phyloP scores from a whole-genome alignment of 2,329 filamentous ascomycete genomes.

The Phialophora expanda region DNA sequence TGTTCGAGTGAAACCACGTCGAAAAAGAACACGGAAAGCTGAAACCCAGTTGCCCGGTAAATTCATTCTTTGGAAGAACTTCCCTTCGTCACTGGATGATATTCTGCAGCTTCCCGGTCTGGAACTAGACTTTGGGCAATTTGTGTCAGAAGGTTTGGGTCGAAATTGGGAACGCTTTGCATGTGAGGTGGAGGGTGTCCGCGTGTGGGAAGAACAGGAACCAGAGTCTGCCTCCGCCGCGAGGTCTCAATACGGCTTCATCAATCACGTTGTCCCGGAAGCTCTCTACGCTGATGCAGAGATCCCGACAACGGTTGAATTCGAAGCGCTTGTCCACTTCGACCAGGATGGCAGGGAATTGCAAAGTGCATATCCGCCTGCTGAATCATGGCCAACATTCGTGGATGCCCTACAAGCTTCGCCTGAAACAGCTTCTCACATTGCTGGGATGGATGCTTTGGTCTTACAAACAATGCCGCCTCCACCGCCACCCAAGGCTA shows the following conservation, averaged over 20 bases:
- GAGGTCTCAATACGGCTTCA: conserved; percentile 30
- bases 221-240: conserved; percentile 8
- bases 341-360: conserved; percentile 19
- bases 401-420: conserved; percentile 20
- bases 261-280: conserved; percentile 35
- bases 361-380: conserved; percentile 26
- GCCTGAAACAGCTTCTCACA: conserved; percentile 15
- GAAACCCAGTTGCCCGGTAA: conserved; percentile 4
- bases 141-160: conserved; percentile 21
- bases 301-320: conserved; percentile 3
- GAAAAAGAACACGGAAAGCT: conserved; percentile 5
- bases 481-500: not conserved
- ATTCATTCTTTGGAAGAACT: conserved; percentile 28
- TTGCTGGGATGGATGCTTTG: conserved; percentile 7
- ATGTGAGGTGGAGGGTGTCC: conserved; percentile 56
- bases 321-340: conserved; percentile 27
- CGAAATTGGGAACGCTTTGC: conserved; percentile 32
- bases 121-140: conserved; percentile 12
- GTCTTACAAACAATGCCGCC: conserved; percentile 12
- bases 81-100: conserved; percentile 29
- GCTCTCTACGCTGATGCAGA: conserved; percentile 20
- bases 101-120: conserved; percentile 25
- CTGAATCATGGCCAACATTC: conserved; percentile 32
- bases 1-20: not conserved
- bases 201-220: conserved; percentile 51